Conservation (phyloP, 805 yeast genomes). For the Tetrapisispora fleetii region DNA sequence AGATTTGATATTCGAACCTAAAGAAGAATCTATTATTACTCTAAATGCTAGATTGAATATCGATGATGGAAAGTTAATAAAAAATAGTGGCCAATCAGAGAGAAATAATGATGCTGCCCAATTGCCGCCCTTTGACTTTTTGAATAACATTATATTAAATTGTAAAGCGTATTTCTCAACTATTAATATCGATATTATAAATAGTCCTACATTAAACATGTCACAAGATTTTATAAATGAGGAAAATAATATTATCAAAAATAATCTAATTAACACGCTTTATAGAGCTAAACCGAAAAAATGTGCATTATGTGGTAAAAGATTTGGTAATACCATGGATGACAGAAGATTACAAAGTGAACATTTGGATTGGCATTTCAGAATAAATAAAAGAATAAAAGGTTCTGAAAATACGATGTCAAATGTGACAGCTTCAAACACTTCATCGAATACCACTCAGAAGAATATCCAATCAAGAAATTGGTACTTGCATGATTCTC, state of each 20-base stretch:
- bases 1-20: conserved; percentile 19
- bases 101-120: too few relatives aligned
- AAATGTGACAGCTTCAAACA: conserved; percentile 2
- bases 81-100: background rate
- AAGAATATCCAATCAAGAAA: conserved; percentile 57
- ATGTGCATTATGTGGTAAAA: conserved; percentile 82
- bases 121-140: conserved; percentile 18
- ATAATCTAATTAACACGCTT: conserved; percentile 23
- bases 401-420: conserved; percentile 24
- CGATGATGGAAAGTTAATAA: conserved; percentile 5
- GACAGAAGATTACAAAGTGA: conserved; percentile 46
- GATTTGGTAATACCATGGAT: conserved; percentile 54
- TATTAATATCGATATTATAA: conserved; percentile 21
- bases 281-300: conserved; percentile 50
- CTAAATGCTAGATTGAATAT: conserved; percentile 16
- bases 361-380: conserved; percentile 94
- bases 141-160: conserved; percentile 21
- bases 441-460: conserved; percentile 10
- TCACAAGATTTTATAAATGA: conserved; percentile 27
- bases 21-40: conserved; percentile 22
- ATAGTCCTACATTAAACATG: conserved; percentile 23
- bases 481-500: conserved; percentile 68
- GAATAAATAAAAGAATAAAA: conserved; percentile 71
- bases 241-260: conserved; percentile 20
- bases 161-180: conserved; percentile 26